A percentile compares a stretch with the other conserved stretches of the same genome.
Conservation (phyloP, 805 yeast genomes). For the Metschnikowia picachoensis region DNA sequence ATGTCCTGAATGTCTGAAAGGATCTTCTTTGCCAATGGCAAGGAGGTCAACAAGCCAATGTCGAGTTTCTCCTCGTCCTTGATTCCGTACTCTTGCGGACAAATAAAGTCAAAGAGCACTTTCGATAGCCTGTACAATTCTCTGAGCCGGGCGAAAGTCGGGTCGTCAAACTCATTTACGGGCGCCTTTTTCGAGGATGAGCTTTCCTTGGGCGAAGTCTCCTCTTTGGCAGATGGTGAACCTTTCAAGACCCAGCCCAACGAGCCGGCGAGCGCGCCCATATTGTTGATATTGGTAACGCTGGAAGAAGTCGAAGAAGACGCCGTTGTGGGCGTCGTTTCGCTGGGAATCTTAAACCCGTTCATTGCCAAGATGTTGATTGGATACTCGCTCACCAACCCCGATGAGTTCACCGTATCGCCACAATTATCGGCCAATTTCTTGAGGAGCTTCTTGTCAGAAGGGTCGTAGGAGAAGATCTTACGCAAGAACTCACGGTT, state of each 20-base stretch:
- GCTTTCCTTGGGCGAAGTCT: slow-evolving; percentile 7
- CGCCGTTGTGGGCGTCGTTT: slow-evolving; percentile 17
- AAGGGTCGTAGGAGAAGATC: slow-evolving; percentile 65
- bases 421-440: slow-evolving; percentile 40
- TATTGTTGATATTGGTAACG: slow-evolving; percentile 16
- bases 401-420: slow-evolving; percentile 44
- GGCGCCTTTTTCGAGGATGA: slow-evolving; percentile 16
- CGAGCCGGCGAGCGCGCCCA: slow-evolving; percentile 60
- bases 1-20: slow-evolving; percentile 75
- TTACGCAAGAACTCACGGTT: slow-evolving; percentile 84
- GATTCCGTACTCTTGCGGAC: slow-evolving; percentile 98
- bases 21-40: slow-evolving; percentile 89
- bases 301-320: slow-evolving; percentile 22
- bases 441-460: slow-evolving; percentile 33
- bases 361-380: slow-evolving; percentile 73
- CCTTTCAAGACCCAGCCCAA: slow-evolving; percentile 68
- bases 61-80: slow-evolving; percentile 93
- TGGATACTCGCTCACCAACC: slow-evolving; percentile 67
- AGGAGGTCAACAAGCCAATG: slow-evolving; percentile 88
- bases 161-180: slow-evolving; percentile 63
- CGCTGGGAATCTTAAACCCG: slow-evolving; percentile 60
- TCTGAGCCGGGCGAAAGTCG: slow-evolving; percentile 73
- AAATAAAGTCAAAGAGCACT: slow-evolving; percentile 91
- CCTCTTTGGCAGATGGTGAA: slow-evolving; percentile 23
- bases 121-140: slow-evolving; percentile 88